These are phyloP conservation scores for Cytospora mali DNA, from an alignment of 2,329 filamentous ascomycete species.

Conservation along the genomic window DNA sequence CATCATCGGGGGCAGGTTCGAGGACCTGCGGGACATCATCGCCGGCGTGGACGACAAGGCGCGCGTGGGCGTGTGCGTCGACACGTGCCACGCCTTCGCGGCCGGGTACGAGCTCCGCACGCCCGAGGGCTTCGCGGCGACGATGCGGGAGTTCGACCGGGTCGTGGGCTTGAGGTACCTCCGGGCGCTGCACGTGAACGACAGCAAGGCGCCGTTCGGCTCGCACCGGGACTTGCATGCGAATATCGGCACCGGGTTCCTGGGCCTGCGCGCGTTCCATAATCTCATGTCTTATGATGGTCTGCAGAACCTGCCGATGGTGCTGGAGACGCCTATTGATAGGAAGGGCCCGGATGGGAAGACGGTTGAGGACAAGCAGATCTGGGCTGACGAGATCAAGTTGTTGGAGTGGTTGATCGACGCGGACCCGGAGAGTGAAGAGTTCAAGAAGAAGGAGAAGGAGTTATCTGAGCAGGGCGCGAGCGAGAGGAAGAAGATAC, in stretches of 20 bases:
- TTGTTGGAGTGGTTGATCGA: constrained; percentile 85
- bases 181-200: constrained; percentile 87
- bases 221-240: constrained; percentile 89
- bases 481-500: constrained; percentile 72
- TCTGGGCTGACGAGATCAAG: constrained; percentile 96
- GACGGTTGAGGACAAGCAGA: constrained; percentile 72
- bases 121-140: constrained; percentile 70
- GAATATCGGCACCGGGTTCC: constrained; percentile 93
- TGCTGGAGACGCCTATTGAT: constrained; percentile 95
- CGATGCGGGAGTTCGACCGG: constrained; percentile 75
- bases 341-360: constrained; percentile 66
- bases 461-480: constrained; percentile 69
- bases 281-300: constrained; percentile 81
- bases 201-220: constrained; percentile 85
- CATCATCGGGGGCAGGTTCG: constrained; percentile 81
- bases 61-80: constrained; percentile 90
- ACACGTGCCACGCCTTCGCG: constrained; percentile 95
- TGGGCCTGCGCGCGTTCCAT: constrained; percentile 89
- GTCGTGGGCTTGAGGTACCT: constrained; percentile 79
- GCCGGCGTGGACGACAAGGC: constrained; percentile 75
- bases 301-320: constrained; percentile 81
- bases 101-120: constrained; percentile 88
- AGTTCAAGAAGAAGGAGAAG: constrained; percentile 68
- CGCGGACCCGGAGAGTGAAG: constrained; percentile 74
- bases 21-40: constrained; percentile 87